Conservation (phyloP, 2,329 filamentous ascomycete genomes). For the Nigrospora sphaerica region DNA sequence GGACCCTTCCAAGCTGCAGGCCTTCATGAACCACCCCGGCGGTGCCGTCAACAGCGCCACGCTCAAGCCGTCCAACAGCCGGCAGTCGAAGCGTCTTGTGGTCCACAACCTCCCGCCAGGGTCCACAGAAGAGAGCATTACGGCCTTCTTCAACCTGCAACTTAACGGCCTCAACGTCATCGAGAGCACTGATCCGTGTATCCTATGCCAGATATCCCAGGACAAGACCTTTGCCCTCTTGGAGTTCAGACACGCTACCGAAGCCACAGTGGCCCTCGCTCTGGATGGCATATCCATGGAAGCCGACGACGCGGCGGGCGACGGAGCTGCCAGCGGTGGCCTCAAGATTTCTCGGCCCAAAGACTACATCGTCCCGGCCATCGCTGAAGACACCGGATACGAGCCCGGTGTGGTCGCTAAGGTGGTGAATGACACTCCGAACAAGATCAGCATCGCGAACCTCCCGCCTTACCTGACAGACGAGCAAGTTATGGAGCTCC, state of each 20-base stretch:
- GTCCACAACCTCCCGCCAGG: slow-evolving; percentile 72
- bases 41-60: slow-evolving; percentile 66
- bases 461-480: slow-evolving; percentile 84
- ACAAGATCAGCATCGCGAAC: slow-evolving; percentile 91
- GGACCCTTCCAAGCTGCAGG: slow-evolving; percentile 88
- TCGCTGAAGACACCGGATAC: slow-evolving; percentile 64
- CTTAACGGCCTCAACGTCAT: slow-evolving; percentile 95
- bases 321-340: slow-evolving; percentile 45
- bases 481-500: slow-evolving; percentile 83
- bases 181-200: slow-evolving; percentile 75
- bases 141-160: slow-evolving; percentile 90
- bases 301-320: slow-evolving; percentile 51
- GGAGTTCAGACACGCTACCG: slow-evolving; percentile 81
- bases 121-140: slow-evolving; percentile 67
- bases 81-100: slow-evolving; percentile 88
- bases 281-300: slow-evolving; percentile 88
- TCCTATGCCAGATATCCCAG: slow-evolving; percentile 72
- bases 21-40: slow-evolving; percentile 87
- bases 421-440: slow-evolving; percentile 81
- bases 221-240: slow-evolving; percentile 77
- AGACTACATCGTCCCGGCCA: slow-evolving; percentile 89
- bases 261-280: slow-evolving; percentile 86
- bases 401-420: slow-evolving; percentile 72
- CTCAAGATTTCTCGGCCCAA: slow-evolving; percentile 81
- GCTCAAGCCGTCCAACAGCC: slow-evolving; percentile 85